Evolutionary conservation across 768 basidiomycete genomes (phyloP).

Genomic region (Phylloporus sp.): DNA sequence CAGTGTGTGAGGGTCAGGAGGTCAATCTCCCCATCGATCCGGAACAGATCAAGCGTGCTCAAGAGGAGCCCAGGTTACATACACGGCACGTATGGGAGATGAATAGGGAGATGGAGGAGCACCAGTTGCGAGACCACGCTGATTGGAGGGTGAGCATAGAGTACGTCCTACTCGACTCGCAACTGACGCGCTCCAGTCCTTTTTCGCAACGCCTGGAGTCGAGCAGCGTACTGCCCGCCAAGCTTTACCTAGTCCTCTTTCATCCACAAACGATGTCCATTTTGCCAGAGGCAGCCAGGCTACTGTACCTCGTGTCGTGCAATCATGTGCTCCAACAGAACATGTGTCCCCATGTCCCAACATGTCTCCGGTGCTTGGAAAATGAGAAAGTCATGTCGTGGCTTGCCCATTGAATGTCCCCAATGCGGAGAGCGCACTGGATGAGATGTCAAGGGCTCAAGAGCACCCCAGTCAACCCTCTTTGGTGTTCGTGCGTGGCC

Average conservation of each 20-base stretch:
- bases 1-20: constrained; percentile 15
- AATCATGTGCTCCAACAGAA: constrained; percentile 15
- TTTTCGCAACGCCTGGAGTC: constrained; percentile 15
- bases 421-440: not conserved
- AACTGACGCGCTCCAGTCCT: constrained; percentile 9
- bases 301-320: constrained; percentile 7
- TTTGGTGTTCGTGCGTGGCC: constrained; percentile 12
- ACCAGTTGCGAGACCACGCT: not conserved
- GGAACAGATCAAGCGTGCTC: constrained; percentile 14
- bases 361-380: constrained; percentile 12
- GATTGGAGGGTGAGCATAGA: constrained; percentile 14
- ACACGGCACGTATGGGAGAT: constrained; percentile 10
- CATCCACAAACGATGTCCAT: too few species aligned
- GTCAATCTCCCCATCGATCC: constrained; percentile 16
- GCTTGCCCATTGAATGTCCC: constrained; percentile 15
- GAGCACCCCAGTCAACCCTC: constrained; percentile 13
- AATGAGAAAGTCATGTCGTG: not conserved
- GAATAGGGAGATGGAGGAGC: not conserved
- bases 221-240: constrained; percentile 1
- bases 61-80: constrained; percentile 12
- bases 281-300: constrained; percentile 5
- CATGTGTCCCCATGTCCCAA: constrained; percentile 8
- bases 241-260: not conserved
- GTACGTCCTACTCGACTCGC: not conserved
- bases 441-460: not conserved